Evolutionary conservation across 352 stramenopile species (phyloP), one percentile per base, ranked within the genome.

Genomic region (Phytophthora rubi): DNA sequence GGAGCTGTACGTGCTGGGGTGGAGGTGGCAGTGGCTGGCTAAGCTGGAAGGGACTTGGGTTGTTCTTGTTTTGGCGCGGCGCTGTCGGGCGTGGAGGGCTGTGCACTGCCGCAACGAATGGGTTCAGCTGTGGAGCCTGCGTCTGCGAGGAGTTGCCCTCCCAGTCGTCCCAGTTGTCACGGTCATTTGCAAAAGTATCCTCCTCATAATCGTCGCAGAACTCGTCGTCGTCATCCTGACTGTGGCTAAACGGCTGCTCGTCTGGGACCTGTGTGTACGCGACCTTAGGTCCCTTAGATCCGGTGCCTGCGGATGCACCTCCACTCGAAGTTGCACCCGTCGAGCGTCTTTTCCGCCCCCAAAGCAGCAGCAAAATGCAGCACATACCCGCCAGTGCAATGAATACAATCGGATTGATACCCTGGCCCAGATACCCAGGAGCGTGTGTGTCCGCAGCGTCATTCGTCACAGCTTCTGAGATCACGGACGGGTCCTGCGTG

Each of bases 151-250:
- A 15, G 39, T 76, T 73, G 30, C 59, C 71, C 58, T 93, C 86
- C 84, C 82, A 91, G 66, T 94, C 84, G 60, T 92, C 86, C 86
- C 86, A 94, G 8, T 82, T 80, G 53, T 85, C 81, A 9, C 62
- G 65, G 42, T 79, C 69, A 53, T 82, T 80, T n/a, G 71, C 76
- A 18, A 85, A 81, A 23, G 63, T 74, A 54, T 84, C 78, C 33
- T 82, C 79, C n/a, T 76, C 66, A 48, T 89, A 81, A 28, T 77
- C 80, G 49, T 88, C 82, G 10, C 84, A 84, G 45, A 68, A 79
- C 30, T 79, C 71, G 55, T 89, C 75, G 42, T 85, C 80, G 59
- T 74, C 66, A 58, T 82, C 74, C 42, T 88, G 81, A 15, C 76
- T 70, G 48, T 70, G 55, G 55, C 68, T 73, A 48, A 79, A 77